Conservation (phyloP, 441 rosid genomes). For the Biscutella auriculata region DNA sequence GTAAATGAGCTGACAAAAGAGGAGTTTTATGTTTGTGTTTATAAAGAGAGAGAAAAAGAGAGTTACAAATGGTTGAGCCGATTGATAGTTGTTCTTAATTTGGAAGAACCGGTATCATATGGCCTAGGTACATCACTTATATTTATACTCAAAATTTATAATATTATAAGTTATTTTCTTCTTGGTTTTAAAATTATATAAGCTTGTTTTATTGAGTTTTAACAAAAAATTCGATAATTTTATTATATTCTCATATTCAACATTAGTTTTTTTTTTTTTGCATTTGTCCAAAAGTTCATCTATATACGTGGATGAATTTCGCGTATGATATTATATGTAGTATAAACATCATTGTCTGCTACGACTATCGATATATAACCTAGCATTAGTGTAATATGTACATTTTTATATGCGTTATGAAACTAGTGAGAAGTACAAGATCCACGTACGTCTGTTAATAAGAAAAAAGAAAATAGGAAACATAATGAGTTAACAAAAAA, state of each 20-base stretch:
- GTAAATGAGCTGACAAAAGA: background rate
- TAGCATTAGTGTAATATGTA: background rate
- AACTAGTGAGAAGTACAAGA: background rate
- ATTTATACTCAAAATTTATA: background rate
- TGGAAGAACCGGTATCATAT: background rate
- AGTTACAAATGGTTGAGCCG: background rate
- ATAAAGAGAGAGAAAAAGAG: background rate
- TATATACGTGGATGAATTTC: background rate
- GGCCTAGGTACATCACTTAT: background rate
- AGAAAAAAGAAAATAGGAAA: too few species aligned
- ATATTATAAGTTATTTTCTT: background rate
- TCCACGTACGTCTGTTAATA: too few species aligned
- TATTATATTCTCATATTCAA: background rate
- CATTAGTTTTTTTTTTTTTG: background rate
- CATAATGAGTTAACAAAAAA: too few species aligned
- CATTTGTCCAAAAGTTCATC: background rate
- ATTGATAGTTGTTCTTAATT: background rate
- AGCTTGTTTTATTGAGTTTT: background rate
- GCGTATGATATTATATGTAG: background rate
- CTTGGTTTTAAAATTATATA: background rate
- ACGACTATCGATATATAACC: background rate
- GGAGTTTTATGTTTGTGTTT: background rate
- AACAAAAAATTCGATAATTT: background rate
- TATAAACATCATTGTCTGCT: background rate
- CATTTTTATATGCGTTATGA: background rate